phyloP scores from a whole-genome alignment of 495 filamentous ascomycete genomes.

The Lasiosphaeria ovina region DNA sequence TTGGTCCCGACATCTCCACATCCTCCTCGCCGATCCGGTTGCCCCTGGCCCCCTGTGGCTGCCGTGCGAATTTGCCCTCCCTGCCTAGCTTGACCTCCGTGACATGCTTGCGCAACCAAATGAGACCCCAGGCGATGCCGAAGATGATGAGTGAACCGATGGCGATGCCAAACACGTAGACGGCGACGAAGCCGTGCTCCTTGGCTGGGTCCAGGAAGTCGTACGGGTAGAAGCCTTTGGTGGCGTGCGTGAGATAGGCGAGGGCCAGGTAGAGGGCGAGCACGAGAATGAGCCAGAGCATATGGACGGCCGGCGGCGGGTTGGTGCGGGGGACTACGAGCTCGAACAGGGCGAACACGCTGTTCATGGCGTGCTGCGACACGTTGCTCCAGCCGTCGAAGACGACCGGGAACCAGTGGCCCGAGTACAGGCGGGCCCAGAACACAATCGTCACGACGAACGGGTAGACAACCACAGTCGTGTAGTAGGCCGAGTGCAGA shows the following conservation, averaged over 20 bases:
- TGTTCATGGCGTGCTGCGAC: constrained; percentile 73
- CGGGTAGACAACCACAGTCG: constrained; percentile 64
- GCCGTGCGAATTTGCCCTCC: constrained; percentile 42
- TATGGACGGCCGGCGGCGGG: constrained; percentile 56
- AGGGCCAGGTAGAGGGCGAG: constrained; percentile 69
- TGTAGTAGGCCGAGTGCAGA: constrained; percentile 65
- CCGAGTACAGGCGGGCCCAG: constrained; percentile 56
- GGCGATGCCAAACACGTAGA: constrained; percentile 62
- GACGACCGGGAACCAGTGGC: constrained; percentile 48
- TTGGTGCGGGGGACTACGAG: constrained; percentile 62
- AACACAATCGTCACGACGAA: constrained; percentile 67
- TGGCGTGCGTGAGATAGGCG: constrained; percentile 69
- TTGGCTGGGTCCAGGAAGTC: constrained; percentile 62
- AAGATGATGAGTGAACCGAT: constrained; percentile 65
- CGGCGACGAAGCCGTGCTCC: constrained; percentile 47
- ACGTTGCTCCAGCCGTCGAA: constrained; percentile 69
- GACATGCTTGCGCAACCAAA: constrained; percentile 46
- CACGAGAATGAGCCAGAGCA: constrained; percentile 57
- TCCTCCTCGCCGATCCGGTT: neutral
- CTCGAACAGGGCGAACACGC: constrained; percentile 68
- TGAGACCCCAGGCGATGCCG: constrained; percentile 46
- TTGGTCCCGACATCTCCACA: neutral
- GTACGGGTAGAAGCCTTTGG: constrained; percentile 73
- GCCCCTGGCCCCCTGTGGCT: neutral
- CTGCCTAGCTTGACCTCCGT: constrained; percentile 52